Evolutionary conservation across 1,284 basidiomycete genomes (phyloP), one percentile per base, ranked within the genome.

Genomic region (Leccinum angustisporum): DNA sequence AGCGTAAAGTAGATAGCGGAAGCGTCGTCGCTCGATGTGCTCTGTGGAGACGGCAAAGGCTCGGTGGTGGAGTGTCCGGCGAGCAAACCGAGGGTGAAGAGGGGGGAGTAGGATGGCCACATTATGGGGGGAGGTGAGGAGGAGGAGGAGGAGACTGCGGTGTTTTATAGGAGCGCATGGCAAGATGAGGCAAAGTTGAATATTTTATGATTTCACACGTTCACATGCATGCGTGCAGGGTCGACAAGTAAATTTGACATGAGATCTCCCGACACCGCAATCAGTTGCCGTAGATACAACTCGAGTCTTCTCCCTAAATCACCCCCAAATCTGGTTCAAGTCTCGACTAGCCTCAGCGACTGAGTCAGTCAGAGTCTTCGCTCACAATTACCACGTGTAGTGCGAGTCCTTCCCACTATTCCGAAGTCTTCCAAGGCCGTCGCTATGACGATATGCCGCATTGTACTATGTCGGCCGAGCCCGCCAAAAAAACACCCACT

Each of bases 1-100:
- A 86, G 76, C 1, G 84, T 83, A 60, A 83, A 80, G 68, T 84
- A 84, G 62, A 83, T 81, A 64, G 75, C 74, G 43, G 77, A 80
- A 9, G 68, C 61, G 18, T 75, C 72, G 5, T 56, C 38, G 21
- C 34, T 21, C 18, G 18, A 21, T 21, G 18, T 21, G 18, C 18
- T 38, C 38, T 38, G 34, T 3, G 2, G 43, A 21, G 0, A 27
- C 1, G 43, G 43, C 3, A 16, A 36, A 7, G 43, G 43, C 10
- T 46, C 43, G 2, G 33, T 1, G 51, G 50, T 31, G 31, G 33
- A 38, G 18, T 36, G 61, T 1, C 72, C 71, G 0, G 73, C 68
- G 5, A 75, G 64, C 9, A 73, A 55, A 3, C 74, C 72, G 7
- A 56, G 56, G 0, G 74, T 73, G 67, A 73, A 73, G 55, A 73